These are phyloP conservation scores for Alternaria alternata DNA, from an alignment of 2,329 filamentous ascomycete species.

Conservation along the genomic window DNA sequence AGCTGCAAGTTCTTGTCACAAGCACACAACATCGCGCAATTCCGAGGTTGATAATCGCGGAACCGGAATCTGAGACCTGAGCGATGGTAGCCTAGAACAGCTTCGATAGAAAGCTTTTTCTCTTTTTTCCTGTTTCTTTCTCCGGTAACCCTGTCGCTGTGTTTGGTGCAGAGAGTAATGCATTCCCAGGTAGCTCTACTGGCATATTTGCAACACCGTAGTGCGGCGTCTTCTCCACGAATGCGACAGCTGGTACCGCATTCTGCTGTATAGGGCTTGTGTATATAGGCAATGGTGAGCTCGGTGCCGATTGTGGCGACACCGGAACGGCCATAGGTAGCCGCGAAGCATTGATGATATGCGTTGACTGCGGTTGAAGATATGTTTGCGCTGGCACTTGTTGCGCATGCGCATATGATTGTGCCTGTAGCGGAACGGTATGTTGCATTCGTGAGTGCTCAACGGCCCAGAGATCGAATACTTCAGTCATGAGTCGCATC, in stretches of 20 bases:
- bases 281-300: conserved; percentile 18
- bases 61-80: not conserved
- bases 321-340: conserved; percentile 4
- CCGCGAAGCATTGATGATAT: conserved; percentile 10
- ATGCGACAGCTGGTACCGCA: conserved; percentile 11
- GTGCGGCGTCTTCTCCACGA: conserved; percentile 20
- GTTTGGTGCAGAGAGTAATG: conserved; percentile 17
- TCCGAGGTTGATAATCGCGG: not conserved
- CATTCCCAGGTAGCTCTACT: conserved; percentile 27
- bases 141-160: conserved; percentile 8
- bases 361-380: conserved; percentile 14
- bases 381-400: conserved; percentile 16
- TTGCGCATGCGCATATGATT: conserved; percentile 12
- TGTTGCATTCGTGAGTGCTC: conserved; percentile 28
- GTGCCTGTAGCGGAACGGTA: conserved; percentile 10
- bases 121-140: conserved; percentile 28
- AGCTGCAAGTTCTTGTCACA: not conserved
- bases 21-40: not conserved
- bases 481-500: conserved; percentile 46
- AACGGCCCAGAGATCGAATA: conserved; percentile 40
- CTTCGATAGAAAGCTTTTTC: conserved; percentile 34
- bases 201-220: conserved; percentile 28
- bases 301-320: conserved; percentile 29
- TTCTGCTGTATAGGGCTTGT: conserved; percentile 18
- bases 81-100: conserved; percentile 21